Conservation (phyloP, 2,329 filamentous ascomycete genomes). For the Aspergillus ochraceus region DNA sequence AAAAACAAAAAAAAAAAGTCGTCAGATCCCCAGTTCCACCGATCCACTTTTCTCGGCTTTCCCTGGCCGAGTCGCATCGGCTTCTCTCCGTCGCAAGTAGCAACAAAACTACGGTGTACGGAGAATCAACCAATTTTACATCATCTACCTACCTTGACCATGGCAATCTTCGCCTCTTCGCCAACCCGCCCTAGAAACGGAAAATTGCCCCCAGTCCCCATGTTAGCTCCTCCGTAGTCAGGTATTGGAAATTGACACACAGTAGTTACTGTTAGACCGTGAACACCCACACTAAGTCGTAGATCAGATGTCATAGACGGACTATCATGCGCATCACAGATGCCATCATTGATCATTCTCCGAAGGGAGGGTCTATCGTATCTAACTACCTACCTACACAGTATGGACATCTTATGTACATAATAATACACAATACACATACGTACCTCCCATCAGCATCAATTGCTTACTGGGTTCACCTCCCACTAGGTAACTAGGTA, state of each 20-base stretch:
- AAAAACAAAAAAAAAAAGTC: background rate
- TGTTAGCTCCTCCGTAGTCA: no score
- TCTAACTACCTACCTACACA: no score
- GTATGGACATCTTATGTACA: no score
- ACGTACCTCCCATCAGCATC: no score
- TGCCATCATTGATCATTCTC: background rate
- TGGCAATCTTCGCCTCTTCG: background rate
- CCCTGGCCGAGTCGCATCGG: background rate
- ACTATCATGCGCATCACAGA: background rate
- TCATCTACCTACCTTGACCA: no score
- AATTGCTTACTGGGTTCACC: no score
- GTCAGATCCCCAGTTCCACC: conserved; percentile 15
- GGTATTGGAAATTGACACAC: background rate
- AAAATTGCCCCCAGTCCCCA: no score
- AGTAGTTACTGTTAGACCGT: background rate
- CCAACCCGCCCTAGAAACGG: no score
- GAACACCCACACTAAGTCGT: background rate
- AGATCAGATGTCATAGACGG: conserved; percentile 8
- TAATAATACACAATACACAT: no score
- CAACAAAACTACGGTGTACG: no score
- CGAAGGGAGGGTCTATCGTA: no score
- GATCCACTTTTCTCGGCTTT: conserved; percentile 7
- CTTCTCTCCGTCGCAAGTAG: background rate
- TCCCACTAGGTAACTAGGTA: no score
- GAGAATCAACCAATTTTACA: background rate